A percentile compares a stretch with the other conserved stretches of the same genome.
Conservation (phyloP, 192 early-diverging fungal genomes). For the Coemansia sp. region DNA sequence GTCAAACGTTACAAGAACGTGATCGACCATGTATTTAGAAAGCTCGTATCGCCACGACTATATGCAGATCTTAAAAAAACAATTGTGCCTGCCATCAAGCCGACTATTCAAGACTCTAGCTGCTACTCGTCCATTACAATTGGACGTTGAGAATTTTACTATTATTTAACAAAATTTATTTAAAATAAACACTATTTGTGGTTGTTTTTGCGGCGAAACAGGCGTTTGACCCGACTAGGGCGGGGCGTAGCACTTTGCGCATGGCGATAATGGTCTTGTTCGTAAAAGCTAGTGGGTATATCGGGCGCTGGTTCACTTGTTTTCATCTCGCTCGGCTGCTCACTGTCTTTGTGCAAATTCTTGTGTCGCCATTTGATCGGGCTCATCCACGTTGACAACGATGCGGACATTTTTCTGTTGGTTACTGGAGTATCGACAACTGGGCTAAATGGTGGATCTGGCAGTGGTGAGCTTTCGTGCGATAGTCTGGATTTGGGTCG, state of each 20-base stretch:
- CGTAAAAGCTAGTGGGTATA: background rate
- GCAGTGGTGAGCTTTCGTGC: background rate
- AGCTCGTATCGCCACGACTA: background rate
- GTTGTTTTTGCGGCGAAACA: slow-evolving; percentile 30
- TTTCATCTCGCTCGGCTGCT: background rate
- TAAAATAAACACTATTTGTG: background rate
- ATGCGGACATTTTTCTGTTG: slow-evolving; percentile 9
- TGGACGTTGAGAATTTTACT: background rate
- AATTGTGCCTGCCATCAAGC: background rate
- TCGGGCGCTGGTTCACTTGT: slow-evolving; percentile 3
- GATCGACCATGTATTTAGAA: background rate
- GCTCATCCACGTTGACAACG: slow-evolving; percentile 11
- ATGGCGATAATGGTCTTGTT: background rate
- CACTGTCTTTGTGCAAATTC: background rate
- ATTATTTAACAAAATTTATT: background rate
- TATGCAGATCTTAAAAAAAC: background rate
- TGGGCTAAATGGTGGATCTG: background rate
- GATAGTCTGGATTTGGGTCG: background rate
- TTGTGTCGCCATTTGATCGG: slow-evolving; percentile 13
- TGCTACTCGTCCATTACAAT: background rate
- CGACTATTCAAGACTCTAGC: background rate
- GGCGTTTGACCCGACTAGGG: slow-evolving; percentile 12
- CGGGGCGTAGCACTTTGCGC: slow-evolving; percentile 10
- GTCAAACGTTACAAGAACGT: background rate
- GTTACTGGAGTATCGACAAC: background rate